Evolutionary conservation across 2,329 filamentous ascomycete genomes (phyloP), one percentile per base, ranked within the genome.

Genomic region (Trichoderma sp.): DNA sequence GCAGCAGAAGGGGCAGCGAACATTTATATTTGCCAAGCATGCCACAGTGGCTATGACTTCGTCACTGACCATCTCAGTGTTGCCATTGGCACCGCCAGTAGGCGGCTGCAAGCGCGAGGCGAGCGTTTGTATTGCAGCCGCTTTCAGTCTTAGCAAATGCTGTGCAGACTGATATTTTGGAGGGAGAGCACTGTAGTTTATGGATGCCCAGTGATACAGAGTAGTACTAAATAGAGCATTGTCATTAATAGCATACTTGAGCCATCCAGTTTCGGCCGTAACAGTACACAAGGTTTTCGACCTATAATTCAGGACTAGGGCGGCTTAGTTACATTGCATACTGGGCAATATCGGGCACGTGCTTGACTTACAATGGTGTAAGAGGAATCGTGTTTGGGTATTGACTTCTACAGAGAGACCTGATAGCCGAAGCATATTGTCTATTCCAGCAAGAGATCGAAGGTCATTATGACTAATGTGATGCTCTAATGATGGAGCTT

Each of bases 211-310:
- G 43, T 65, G 43, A 28, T 65, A 65, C 17, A 65, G 13, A 7
- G 62, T 53, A 15, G 28, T 65, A 23, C 9, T 65, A 53, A 65
- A 65, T 26, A 65, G 43, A 11, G 62, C 28, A 7, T 20, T 26
- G 28, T 53, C 43, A 23, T 53, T 17, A 1, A 65, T 32, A 2
- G 62, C 62, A 12, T 65, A 65, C 12, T 53, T 65, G 8, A 65
- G 62, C 62, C 62, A 65, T n/a, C 62, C 62, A 23, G 62, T 65
- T 30, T 65, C 62, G 12, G 43, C 62, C 13, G 62, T 65, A 15
- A 65, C 43, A 65, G 39, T 65, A 65, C 62, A 65, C 28, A 65
- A 15, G 2, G 62, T 53, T 53, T 65, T 65, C 13, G 62, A 65
- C n/a, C 26, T 50, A 20, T 65, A 17, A 53, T 65, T 53, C 28